Conservation (phyloP, 805 yeast species). For the Lachancea sp. region DNA sequence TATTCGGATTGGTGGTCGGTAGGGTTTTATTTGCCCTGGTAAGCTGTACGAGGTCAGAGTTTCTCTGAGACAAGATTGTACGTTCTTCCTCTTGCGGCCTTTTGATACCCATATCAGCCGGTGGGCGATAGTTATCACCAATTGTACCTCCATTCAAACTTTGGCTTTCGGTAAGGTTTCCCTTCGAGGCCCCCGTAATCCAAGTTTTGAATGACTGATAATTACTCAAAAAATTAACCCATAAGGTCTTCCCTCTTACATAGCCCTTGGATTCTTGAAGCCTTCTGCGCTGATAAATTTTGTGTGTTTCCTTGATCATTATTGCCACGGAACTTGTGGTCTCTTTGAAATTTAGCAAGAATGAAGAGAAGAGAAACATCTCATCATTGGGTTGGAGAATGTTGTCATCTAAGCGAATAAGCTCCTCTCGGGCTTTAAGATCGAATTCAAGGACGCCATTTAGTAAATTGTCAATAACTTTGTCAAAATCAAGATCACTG, state of each 20-base stretch:
- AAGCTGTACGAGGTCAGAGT: conserved; percentile 2
- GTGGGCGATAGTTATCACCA: conserved; percentile 6
- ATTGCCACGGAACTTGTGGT: conserved; percentile 30
- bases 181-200: conserved; percentile 24
- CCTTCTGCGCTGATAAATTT: conserved; percentile 29
- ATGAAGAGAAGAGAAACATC: conserved; percentile 44
- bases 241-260: conserved; percentile 35
- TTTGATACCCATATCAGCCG: conserved; percentile 16
- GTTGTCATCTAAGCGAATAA: conserved; percentile 29
- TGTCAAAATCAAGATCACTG: conserved; percentile 25
- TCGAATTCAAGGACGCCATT: conserved; percentile 35
- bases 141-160: conserved; percentile 31
- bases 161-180: conserved; percentile 31
- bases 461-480: conserved; percentile 21
- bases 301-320: conserved; percentile 31
- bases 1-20: neutral
- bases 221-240: conserved; percentile 39
- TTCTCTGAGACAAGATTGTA: conserved; percentile 23
- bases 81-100: conserved; percentile 28
- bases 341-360: conserved; percentile 42
- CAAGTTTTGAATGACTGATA: conserved; percentile 34
- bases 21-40: neutral
- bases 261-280: conserved; percentile 33
- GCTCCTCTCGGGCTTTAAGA: conserved; percentile 30
- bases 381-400: conserved; percentile 43